A percentile compares a stretch with the other conserved stretches of the same genome.
phyloP scores from a whole-genome alignment of 257 asterid genomes.

The Sherardia arvensis region DNA sequence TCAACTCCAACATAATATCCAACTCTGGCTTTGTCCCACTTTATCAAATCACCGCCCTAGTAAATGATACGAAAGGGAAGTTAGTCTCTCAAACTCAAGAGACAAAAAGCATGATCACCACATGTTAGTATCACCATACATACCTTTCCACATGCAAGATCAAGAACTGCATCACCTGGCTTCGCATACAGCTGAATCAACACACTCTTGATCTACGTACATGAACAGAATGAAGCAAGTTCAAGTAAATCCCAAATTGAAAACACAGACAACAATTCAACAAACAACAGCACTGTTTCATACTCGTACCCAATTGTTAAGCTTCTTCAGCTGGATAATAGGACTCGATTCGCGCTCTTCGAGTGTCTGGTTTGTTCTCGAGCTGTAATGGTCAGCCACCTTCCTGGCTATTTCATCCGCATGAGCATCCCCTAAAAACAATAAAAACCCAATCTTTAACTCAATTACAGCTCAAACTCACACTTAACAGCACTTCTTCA shows the following conservation, averaged over 20 bases:
- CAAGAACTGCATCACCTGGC: slow-evolving; percentile 89
- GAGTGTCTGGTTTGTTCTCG: slow-evolving; percentile 88
- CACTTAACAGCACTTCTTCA: slow-evolving; percentile 9
- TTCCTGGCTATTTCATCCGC: slow-evolving; percentile 84
- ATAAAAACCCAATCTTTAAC: neutral
- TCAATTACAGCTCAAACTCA: neutral
- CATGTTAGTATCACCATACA: neutral
- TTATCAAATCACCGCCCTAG: slow-evolving; percentile 93
- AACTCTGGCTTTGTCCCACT: slow-evolving; percentile 98
- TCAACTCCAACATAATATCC: slow-evolving; percentile 91
- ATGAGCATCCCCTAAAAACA: slow-evolving; percentile 41
- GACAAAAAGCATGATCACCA: neutral
- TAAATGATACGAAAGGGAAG: neutral
- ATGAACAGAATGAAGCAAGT: slow-evolving; percentile 8
- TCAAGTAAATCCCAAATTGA: neutral
- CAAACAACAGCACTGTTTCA: neutral
- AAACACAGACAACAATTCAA: too few relatives aligned
- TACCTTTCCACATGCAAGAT: slow-evolving; percentile 99
- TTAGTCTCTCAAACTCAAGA: neutral
- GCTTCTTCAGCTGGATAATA: slow-evolving; percentile 91
- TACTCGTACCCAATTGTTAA: slow-evolving; percentile 76
- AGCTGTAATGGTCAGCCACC: slow-evolving; percentile 97
- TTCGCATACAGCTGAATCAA: slow-evolving; percentile 77
- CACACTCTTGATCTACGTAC: slow-evolving; percentile 96
- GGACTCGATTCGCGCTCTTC: slow-evolving; percentile 99